These are phyloP conservation scores for Lophiostoma macrostomum DNA, from an alignment of 495 filamentous ascomycete genomes.

Conservation along the genomic window DNA sequence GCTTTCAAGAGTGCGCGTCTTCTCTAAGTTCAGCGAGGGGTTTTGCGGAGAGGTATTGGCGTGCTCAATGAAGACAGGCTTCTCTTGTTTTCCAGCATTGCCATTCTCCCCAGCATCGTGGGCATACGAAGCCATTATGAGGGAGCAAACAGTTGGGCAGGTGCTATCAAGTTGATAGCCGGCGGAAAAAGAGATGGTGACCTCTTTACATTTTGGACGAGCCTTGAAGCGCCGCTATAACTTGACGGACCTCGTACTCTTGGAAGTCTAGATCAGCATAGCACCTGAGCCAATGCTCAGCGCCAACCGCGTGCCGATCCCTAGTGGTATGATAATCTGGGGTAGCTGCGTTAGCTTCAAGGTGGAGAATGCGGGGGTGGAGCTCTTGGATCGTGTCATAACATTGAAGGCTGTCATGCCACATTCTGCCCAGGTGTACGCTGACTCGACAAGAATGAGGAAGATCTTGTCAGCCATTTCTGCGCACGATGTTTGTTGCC, in stretches of 20 bases:
- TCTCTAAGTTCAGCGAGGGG: slow-evolving; percentile 11
- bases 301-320: not conserved
- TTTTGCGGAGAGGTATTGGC: slow-evolving; percentile 6
- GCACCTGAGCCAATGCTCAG: too few relatives aligned
- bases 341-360: not conserved
- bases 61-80: slow-evolving; percentile 18
- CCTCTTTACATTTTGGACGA: too few relatives aligned
- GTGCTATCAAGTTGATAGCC: not conserved
- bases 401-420: not conserved
- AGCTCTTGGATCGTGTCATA: too few relatives aligned
- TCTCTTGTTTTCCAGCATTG: slow-evolving; percentile 3
- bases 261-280: slow-evolving; percentile 6
- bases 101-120: slow-evolving; percentile 3
- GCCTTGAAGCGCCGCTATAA: too few relatives aligned
- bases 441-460: slow-evolving; percentile 17
- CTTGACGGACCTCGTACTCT: not conserved
- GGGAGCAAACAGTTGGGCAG: not conserved
- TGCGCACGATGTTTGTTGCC: not conserved
- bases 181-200: too few relatives aligned
- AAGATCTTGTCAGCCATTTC: not conserved
- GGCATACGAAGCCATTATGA: not conserved
- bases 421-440: not conserved
- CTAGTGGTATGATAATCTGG: not conserved
- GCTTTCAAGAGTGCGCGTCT: slow-evolving; percentile 25
- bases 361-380: slow-evolving; percentile 19